Base-by-base conservation (phyloP, 2,329 filamentous ascomycete species). In the Coniochaeta sp. region DNA sequence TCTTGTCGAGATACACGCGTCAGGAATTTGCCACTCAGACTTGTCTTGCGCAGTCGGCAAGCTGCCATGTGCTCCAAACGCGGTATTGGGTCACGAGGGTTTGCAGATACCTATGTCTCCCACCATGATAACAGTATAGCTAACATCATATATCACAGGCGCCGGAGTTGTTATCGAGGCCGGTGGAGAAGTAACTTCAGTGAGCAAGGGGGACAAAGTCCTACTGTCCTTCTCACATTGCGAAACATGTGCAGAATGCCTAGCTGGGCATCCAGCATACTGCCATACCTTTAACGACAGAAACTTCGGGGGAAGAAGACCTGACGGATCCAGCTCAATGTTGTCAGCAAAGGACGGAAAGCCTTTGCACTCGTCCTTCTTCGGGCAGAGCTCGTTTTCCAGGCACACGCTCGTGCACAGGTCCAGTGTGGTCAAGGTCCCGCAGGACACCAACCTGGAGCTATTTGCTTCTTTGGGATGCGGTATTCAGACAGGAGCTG, bases 181-280 rank as follows among this genome's bases (percentile, higher is more conserved):
- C 4, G 81, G 81, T 10, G 77, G 79, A 57, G 72, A 75, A 60
- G 76, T 73, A 12, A 75, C 77, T 4, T 74, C 79, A 58, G 74
- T 83, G 16, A 74, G 78, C 24, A 69, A 81, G 3, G 80, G 81
- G 7, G 81, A 84, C 66, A 79, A 81, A 55, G 79, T 84, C 28
- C 80, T 84, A n/a, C 80, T 75, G 14, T 73, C 72, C 16, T 75
- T 73, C 60, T 69, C 71, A 4, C 69, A 72, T 64, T 75, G 73
- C 63, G 67, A 64, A 40, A 28, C 62, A n/a, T 68, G 66, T 62
- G n/a, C 22, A 4, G 30, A 60, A 6, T 69, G 67, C 60, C 26
- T 10, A 1, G 61, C 65, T 1, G 63, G 60, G 50, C 66, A 67
- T 59, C 68, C 67, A 3, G 62, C 66, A 28, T 67, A 69, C 60